phyloP scores from a whole-genome alignment of 2,329 filamentous ascomycete genomes.

The Chrysosporium queenslandicum region DNA sequence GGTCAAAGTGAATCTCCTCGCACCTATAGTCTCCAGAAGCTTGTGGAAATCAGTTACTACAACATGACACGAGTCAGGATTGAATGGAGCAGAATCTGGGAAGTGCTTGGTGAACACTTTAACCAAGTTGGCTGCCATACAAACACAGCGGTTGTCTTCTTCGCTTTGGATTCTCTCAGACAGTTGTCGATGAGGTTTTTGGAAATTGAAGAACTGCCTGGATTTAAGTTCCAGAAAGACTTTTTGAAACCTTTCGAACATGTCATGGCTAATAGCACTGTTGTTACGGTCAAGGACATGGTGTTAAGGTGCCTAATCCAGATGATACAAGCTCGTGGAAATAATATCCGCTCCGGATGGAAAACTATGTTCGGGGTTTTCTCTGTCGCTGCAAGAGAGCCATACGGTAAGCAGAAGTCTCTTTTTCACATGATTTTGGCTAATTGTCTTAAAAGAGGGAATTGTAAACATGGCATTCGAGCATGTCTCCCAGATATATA shows the following conservation, averaged over 20 bases:
- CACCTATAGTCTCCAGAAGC: slow-evolving; percentile 94
- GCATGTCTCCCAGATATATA: slow-evolving; percentile 92
- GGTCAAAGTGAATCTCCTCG: slow-evolving; percentile 90
- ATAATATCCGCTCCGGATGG: slow-evolving; percentile 97
- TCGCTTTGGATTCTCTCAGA: slow-evolving; percentile 86
- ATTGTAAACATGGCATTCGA: slow-evolving; percentile 97
- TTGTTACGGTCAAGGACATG: slow-evolving; percentile 94
- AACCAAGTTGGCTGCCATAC: slow-evolving; percentile 94
- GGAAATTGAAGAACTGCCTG: slow-evolving; percentile 93
- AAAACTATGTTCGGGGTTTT: slow-evolving; percentile 99
- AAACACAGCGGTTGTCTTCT: slow-evolving; percentile 95
- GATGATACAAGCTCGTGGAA: slow-evolving; percentile 94
- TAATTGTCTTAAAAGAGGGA: slow-evolving; percentile 49
- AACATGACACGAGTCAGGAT: slow-evolving; percentile 98
- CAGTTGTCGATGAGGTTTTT: slow-evolving; percentile 98
- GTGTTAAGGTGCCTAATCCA: slow-evolving; percentile 91
- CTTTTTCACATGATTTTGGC: not conserved
- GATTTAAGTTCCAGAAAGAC: slow-evolving; percentile 99
- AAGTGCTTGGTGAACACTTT: slow-evolving; percentile 94
- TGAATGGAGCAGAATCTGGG: slow-evolving; percentile 97
- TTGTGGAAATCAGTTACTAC: slow-evolving; percentile 98
- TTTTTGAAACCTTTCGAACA: slow-evolving; percentile 98
- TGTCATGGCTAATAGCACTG: slow-evolving; percentile 84
- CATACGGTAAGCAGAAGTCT: slow-evolving; percentile 49
- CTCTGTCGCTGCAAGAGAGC: slow-evolving; percentile 85